Evolutionary conservation across 2,329 filamentous ascomycete species (phyloP), one percentile per base, ranked within the genome.

Genomic region (Bipolaris zeicola): DNA sequence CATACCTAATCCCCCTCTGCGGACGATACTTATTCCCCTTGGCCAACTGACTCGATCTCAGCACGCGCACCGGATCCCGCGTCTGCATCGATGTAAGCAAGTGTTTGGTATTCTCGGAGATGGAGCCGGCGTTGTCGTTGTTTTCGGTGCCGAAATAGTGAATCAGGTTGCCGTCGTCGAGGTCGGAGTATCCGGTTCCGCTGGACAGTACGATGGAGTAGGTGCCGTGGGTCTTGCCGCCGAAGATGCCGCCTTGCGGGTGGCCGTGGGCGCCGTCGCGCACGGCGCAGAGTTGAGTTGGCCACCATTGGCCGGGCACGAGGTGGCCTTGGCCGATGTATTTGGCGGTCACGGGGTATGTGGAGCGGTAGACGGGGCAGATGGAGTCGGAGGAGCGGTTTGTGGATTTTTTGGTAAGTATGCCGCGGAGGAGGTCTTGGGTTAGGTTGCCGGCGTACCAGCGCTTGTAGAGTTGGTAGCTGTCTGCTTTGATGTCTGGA

Each of bases 191-290:
- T 0, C 76, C 68, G 6, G 26, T 2, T 1, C 77, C 76, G 0
- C 77, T 75, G 0, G 82, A 81, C 6, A 88, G 72, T 0, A 89
- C 79, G 34, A 87, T 80, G 0, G 82, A 85, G 45, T 77, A 83
- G 0, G 84, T 82, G 0, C 85, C 85, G 1, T 72, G 43, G 0
- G 65, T 65, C 1, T 60, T 65, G 5, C 74, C 74, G 3, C 85
- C 84, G 18, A 70, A 78, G 34, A 89, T 87, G 0, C 72, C 71
- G 2, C 73, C 79, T 63, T 82, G 76, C 0, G 74, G 58, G 0
- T 70, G 59, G 2, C 83, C 84, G 61, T 87, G 85, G 0, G 81
- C 83, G 3, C 85, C 84, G 51, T 83, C 79, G 11, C 82, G 79
- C 0, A 85, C 67, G 0, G 82, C 78, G 8, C 77, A 80, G 0